These are phyloP conservation scores for Lactarius sp. DNA, from an alignment of 768 basidiomycete genomes.

Conservation along the genomic window DNA sequence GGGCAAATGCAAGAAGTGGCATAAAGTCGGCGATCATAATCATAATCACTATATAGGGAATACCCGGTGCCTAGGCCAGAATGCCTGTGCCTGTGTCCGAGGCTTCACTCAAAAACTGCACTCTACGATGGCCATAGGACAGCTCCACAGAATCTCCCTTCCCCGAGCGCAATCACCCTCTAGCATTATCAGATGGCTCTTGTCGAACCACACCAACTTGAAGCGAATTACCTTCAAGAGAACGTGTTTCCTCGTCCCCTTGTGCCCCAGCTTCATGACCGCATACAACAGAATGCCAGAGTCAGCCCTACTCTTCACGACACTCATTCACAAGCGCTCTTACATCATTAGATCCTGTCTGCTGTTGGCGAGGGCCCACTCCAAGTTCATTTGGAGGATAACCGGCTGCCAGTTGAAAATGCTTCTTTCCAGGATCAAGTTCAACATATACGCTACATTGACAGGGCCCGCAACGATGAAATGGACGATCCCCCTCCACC, in stretches of 20 bases:
- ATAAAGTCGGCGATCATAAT: too few species aligned
- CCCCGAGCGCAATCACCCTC: too few species aligned
- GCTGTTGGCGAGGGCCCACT: not conserved
- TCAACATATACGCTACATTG: not conserved
- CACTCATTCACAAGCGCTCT: not conserved
- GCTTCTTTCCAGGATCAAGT: not conserved
- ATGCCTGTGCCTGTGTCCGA: too few species aligned
- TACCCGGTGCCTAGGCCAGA: too few species aligned
- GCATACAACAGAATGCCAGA: not conserved
- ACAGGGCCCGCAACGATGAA: not conserved
- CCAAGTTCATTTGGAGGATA: not conserved
- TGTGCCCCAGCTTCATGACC: too few species aligned
- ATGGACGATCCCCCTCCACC: not conserved
- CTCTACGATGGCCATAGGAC: too few species aligned
- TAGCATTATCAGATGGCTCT: not conserved
- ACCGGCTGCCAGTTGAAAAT: not conserved
- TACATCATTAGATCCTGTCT: not conserved
- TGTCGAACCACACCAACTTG: not conserved
- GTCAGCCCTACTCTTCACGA: not conserved
- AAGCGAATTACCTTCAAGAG: not conserved
- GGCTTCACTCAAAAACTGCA: too few species aligned
- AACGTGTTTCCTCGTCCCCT: not conserved
- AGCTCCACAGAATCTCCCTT: too few species aligned
- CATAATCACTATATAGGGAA: too few species aligned
- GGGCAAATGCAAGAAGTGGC: too few species aligned